Conservation (phyloP, 2,329 filamentous ascomycete species). For the Beauveria scarabaeidicola region DNA sequence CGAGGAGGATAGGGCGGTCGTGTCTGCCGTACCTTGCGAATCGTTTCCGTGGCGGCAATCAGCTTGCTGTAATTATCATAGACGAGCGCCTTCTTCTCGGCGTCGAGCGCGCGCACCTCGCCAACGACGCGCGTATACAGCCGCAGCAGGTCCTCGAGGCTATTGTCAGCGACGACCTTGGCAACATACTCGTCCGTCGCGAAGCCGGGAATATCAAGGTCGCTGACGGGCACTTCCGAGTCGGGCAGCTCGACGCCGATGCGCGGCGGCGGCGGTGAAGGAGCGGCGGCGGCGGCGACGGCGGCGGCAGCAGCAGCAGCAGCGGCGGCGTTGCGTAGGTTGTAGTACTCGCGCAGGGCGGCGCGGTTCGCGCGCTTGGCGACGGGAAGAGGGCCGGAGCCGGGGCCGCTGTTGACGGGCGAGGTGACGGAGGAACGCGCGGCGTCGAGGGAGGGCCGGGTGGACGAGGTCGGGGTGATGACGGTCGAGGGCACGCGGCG, state of each 20-base stretch:
- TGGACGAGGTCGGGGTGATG: conserved; percentile 51
- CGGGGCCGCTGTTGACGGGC: conserved; percentile 25
- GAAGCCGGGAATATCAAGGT: conserved; percentile 69
- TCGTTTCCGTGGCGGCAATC: conserved; percentile 93
- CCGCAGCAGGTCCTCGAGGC: conserved; percentile 59
- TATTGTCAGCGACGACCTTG: conserved; percentile 50
- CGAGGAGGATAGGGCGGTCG: too few species aligned
- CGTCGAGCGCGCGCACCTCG: conserved; percentile 84
- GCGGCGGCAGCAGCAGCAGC: not conserved
- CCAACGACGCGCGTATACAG: conserved; percentile 64
- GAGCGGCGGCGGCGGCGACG: conserved; percentile 17
- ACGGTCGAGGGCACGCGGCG: conserved; percentile 46
- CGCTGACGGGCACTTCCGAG: conserved; percentile 54
- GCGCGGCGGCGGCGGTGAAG: conserved; percentile 24
- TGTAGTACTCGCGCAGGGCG: conserved; percentile 91
- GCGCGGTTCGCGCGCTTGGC: conserved; percentile 62
- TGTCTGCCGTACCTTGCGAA: conserved; percentile 53
- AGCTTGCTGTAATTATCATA: conserved; percentile 98
- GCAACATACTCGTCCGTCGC: conserved; percentile 61
- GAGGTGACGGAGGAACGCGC: conserved; percentile 52
- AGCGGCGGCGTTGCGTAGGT: conserved; percentile 45
- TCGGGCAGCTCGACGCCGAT: conserved; percentile 31
- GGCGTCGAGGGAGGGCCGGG: conserved; percentile 63
- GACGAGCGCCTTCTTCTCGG: conserved; percentile 91
- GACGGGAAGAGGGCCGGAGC: conserved; percentile 16